These are phyloP conservation scores for Waltergamsia citrina DNA, from an alignment of 2,329 filamentous ascomycete genomes.

Conservation along the genomic window DNA sequence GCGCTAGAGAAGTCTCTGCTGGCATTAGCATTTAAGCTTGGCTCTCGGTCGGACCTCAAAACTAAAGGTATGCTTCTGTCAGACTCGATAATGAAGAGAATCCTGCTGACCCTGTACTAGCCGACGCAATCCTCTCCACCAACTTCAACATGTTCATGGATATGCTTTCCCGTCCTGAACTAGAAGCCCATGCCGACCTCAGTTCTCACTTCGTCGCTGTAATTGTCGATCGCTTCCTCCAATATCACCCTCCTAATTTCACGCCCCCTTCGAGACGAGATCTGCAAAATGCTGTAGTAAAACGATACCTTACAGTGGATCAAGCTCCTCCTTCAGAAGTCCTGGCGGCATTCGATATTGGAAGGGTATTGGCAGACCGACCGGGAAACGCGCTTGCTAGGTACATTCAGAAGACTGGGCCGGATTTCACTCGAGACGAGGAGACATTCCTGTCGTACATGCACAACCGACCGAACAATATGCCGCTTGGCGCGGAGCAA, in stretches of 20 bases:
- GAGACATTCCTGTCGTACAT: constrained; percentile 52
- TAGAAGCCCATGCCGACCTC: constrained; percentile 57
- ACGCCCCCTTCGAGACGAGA: constrained; percentile 66
- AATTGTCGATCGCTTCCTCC: constrained; percentile 77
- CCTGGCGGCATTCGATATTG: constrained; percentile 59
- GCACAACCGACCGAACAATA: constrained; percentile 38
- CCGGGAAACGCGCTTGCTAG: constrained; percentile 49
- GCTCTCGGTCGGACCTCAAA: constrained; percentile 71
- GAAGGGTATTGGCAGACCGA: constrained; percentile 53
- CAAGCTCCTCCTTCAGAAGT: constrained; percentile 61
- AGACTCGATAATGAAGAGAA: constrained; percentile 5
- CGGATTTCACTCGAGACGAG: constrained; percentile 64
- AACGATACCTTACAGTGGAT: constrained; percentile 58
- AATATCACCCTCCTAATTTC: constrained; percentile 80
- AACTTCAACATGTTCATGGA: constrained; percentile 72
- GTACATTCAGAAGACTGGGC: constrained; percentile 65
- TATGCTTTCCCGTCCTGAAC: constrained; percentile 57
- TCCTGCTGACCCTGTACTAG: constrained; percentile 43
- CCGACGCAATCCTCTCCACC: constrained; percentile 79
- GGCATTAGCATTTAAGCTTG: constrained; percentile 78
- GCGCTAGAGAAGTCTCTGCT: constrained; percentile 79
- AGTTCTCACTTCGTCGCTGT: constrained; percentile 62
- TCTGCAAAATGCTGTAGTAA: constrained; percentile 53
- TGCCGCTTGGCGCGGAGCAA: constrained; percentile 70
- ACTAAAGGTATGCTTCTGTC: constrained; percentile 68